A percentile compares a stretch with the other conserved stretches of the same genome.
Evolutionary conservation across 805 yeast genomes (phyloP).

Genomic region (Myxozyma sirexii): DNA sequence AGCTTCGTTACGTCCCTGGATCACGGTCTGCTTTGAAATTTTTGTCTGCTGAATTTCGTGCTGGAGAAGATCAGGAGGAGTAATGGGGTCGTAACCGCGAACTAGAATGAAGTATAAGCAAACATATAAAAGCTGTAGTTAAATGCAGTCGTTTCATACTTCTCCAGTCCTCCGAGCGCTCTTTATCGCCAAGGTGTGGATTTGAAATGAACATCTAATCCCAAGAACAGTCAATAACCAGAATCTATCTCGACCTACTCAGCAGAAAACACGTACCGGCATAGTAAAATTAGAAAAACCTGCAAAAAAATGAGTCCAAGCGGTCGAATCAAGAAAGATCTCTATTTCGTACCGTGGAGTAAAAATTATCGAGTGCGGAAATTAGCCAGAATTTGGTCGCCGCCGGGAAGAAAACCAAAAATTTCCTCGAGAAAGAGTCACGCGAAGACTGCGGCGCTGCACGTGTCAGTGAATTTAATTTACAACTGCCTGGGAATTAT

Average conservation of each 20-base stretch:
- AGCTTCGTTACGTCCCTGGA: conserved; percentile 76
- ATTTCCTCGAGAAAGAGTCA: conserved; percentile 14
- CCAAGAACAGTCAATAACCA: neutral
- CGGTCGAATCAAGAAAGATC: neutral
- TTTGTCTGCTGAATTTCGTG: conserved; percentile 75
- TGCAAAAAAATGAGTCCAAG: neutral
- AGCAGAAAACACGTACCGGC: conserved; percentile 9
- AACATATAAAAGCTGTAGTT: neutral
- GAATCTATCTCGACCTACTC: neutral
- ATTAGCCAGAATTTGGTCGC: neutral
- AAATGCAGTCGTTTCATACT: conserved; percentile 40
- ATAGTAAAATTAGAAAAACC: neutral
- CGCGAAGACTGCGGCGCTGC: neutral
- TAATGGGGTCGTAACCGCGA: conserved; percentile 88
- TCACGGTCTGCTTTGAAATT: conserved; percentile 61
- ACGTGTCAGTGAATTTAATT: neutral
- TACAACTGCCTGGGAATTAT: no score
- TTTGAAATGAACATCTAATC: conserved; percentile 76
- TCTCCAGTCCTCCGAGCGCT: conserved; percentile 72
- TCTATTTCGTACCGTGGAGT: neutral
- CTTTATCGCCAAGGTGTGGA: conserved; percentile 80
- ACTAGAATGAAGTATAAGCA: conserved; percentile 40
- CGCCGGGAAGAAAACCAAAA: neutral
- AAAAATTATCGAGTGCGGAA: neutral
- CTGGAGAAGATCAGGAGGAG: conserved; percentile 93